Conservation (phyloP, 2,329 filamentous ascomycete genomes). For the Ramularia endophylla region DNA sequence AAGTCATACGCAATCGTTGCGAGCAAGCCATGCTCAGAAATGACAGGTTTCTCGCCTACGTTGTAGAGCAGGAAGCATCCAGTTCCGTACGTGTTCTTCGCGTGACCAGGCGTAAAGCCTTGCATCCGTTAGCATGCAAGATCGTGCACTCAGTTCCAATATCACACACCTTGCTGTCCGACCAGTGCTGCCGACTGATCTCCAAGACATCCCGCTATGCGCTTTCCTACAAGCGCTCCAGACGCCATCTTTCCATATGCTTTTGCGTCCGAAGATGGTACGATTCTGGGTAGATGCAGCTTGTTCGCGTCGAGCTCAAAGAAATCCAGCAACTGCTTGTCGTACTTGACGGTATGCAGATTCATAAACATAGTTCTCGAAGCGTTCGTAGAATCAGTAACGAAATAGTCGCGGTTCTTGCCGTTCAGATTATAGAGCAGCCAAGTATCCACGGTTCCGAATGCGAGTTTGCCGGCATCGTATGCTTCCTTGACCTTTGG, state of each 20-base stretch:
- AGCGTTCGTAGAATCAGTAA: slow-evolving; percentile 83
- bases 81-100: slow-evolving; percentile 89
- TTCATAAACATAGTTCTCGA: slow-evolving; percentile 96
- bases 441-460: slow-evolving; percentile 87
- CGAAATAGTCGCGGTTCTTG: slow-evolving; percentile 60
- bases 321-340: slow-evolving; percentile 69
- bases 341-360: slow-evolving; percentile 71
- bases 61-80: slow-evolving; percentile 89
- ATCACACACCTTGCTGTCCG: slow-evolving; percentile 66
- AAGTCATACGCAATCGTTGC: slow-evolving; percentile 87
- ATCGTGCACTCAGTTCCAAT: too few species aligned
- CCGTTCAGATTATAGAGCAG: slow-evolving; percentile 80
- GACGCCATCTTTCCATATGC: slow-evolving; percentile 63
- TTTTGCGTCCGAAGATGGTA: slow-evolving; percentile 68
- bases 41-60: slow-evolving; percentile 75
- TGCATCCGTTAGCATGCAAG: too few species aligned
- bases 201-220: slow-evolving; percentile 77
- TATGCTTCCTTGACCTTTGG: slow-evolving; percentile 67
- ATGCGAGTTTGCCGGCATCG: slow-evolving; percentile 67
- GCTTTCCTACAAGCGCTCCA: slow-evolving; percentile 62
- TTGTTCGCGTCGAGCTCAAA: slow-evolving; percentile 70
- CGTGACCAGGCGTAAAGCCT: slow-evolving; percentile 72
- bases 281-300: slow-evolving; percentile 72
- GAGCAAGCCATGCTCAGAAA: slow-evolving; percentile 75
- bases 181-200: slow-evolving; percentile 84